Conservation (phyloP, 164 flowering plant genomes). For the Sedum album region DNA sequence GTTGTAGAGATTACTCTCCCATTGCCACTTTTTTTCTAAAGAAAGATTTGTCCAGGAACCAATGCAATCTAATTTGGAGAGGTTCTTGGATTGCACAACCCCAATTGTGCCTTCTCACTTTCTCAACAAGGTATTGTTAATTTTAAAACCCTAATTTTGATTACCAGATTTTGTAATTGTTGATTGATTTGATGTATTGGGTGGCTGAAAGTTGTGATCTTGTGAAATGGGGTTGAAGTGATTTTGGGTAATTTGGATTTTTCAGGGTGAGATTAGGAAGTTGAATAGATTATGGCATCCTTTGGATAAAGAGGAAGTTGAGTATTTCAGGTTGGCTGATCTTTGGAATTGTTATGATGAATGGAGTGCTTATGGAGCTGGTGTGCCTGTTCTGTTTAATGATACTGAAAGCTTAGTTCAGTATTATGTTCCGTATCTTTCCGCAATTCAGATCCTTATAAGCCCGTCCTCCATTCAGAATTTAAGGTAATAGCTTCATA, state of each 20-base stretch:
- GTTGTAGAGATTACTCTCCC: no score
- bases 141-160: background rate
- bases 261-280: constrained; percentile 3
- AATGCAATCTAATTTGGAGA: constrained; percentile 53
- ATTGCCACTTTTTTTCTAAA: no score
- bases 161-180: background rate
- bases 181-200: no score
- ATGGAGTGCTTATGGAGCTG: constrained; percentile 72
- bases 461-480: no score
- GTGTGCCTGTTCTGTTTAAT: constrained; percentile 52
- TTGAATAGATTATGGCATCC: constrained; percentile 5
- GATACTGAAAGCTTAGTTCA: constrained; percentile 40
- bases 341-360: constrained; percentile 70
- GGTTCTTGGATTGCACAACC: constrained; percentile 76
- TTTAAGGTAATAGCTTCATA: no score
- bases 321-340: constrained; percentile 54
- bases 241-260: background rate
- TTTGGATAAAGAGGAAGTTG: background rate
- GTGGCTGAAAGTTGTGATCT: background rate
- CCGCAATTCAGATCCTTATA: constrained; percentile 56
- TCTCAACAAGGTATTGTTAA: constrained; percentile 64
- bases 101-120: constrained; percentile 66
- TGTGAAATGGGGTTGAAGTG: background rate
- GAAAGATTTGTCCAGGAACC: background rate
- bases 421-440: no score